These are phyloP conservation scores for Dactylis glomerata DNA, from an alignment of 176 grass and related monocot species.

Conservation along the genomic window DNA sequence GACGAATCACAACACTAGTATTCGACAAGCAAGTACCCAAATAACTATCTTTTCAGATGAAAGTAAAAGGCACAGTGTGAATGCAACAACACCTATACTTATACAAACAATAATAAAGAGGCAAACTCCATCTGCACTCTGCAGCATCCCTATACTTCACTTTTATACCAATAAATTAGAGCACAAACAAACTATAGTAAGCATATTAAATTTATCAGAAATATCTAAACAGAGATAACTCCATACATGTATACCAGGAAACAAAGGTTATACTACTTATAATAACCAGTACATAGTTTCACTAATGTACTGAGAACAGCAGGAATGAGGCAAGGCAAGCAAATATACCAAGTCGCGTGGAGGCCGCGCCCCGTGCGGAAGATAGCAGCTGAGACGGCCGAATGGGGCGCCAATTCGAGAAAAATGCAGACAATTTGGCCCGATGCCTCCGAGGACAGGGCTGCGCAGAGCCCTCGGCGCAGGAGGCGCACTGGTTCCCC, in stretches of 20 bases:
- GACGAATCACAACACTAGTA: constrained; percentile 18
- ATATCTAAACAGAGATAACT: neutral
- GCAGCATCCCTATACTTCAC: neutral
- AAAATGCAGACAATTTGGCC: neutral
- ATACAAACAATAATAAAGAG: neutral
- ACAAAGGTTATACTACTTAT: neutral
- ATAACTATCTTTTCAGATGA: neutral
- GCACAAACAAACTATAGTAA: neutral
- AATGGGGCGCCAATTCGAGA: neutral
- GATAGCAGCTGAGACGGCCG: neutral
- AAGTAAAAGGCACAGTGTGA: neutral
- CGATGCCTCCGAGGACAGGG: constrained; percentile 16
- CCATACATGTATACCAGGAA: neutral
- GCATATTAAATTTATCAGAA: neutral
- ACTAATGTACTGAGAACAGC: neutral
- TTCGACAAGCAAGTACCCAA: constrained; percentile 2
- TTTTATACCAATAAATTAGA: neutral
- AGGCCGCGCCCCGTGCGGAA: constrained; percentile 11
- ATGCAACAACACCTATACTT: neutral
- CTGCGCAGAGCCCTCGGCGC: constrained; percentile 11
- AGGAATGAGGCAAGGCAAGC: neutral
- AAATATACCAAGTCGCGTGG: constrained; percentile 22
- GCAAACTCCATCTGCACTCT: neutral
- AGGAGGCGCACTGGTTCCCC: neutral
- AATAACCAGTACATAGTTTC: neutral